Evolutionary conservation across 352 stramenopile genomes (phyloP).

Genomic region (Peronospora belbahrii): DNA sequence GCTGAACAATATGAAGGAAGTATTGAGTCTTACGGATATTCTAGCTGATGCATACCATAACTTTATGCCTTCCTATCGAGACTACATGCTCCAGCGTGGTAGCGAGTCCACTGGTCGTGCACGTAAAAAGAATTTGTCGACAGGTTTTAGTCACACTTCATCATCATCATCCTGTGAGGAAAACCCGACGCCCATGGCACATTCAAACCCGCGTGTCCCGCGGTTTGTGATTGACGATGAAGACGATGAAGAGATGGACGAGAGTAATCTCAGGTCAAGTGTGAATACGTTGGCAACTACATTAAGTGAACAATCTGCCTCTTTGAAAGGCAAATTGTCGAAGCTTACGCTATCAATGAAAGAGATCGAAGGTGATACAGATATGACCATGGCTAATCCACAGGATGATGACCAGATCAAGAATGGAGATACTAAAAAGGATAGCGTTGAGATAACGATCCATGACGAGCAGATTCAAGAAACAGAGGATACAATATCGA

Average conservation of each 20-base stretch:
- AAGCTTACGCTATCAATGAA: constrained; percentile 14
- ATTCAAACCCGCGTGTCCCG: constrained; percentile 44
- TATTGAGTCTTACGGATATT: constrained; percentile 73
- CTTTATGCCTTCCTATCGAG: constrained; percentile 80
- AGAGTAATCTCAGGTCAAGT: constrained; percentile 28
- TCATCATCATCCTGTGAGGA: constrained; percentile 43
- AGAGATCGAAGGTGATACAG: not conserved
- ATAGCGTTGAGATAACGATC: constrained; percentile 7
- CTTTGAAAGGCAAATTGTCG: not conserved
- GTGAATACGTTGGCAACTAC: constrained; percentile 1
- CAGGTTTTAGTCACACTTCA: constrained; percentile 41
- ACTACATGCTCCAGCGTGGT: constrained; percentile 78
- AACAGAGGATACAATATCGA: not conserved
- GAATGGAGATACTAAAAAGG: constrained; percentile 4
- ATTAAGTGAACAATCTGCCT: not conserved
- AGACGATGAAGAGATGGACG: constrained; percentile 44
- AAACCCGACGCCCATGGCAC: constrained; percentile 44
- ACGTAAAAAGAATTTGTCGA: constrained; percentile 28
- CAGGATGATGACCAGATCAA: constrained; percentile 23
- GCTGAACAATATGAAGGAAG: constrained; percentile 86
- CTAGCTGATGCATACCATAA: constrained; percentile 81
- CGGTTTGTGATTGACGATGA: constrained; percentile 76
- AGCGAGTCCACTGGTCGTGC: constrained; percentile 32
- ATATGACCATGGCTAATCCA: constrained; percentile 25
- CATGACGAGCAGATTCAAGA: not conserved